Base-by-base conservation (phyloP, 1,284 basidiomycete species). In the Cerrena zonata region DNA sequence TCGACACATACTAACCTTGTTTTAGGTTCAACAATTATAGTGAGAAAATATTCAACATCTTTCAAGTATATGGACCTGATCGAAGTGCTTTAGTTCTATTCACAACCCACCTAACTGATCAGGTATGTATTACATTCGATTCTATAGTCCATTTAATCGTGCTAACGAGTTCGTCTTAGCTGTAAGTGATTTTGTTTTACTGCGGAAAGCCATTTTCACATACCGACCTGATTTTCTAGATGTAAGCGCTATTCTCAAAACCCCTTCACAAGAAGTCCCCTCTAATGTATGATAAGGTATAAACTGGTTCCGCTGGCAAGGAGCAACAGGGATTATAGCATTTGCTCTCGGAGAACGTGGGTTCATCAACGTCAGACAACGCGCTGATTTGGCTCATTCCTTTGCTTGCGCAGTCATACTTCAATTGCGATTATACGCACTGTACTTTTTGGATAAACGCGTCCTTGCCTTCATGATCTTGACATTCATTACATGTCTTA, bases 371-470 rank as follows among this genome's bases (percentile, higher is more conserved):
- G 19, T 19, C 41, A n/a, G 2, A 19, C 38, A 24, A n/a, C 25
- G 18, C 15, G 44, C 11, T 15, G n/a, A 27, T n/a, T 47, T 15
- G 25, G n/a, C 18, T n/a, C n/a, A n/a, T n/a, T n/a, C n/a, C n/a
- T n/a, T n/a, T n/a, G n/a, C n/a, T n/a, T n/a, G n/a, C n/a, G 4
- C 53, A 82, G 78, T 75, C 24, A 79, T 81, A 52, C 68, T 83
- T 12, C 79, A 79, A 62, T 75, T 81, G 61, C 76, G 80, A n/a
- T 59, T 83, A n/a, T 81, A 79, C 59, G 80, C 79, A 0, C 63
- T 83, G 49, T 82, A 80, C 61, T 75, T 74, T 52, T 60, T 78
- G 25, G 71, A 79, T 62, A 77, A 73, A 56, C 73, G 68, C 47
- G 61, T 82, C 23, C 68, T 82, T 2, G 62, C 62, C 2, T 52